Base-by-base conservation (phyloP, 2,329 filamentous ascomycete genomes). In the Scopulariopsis brevicaulis region DNA sequence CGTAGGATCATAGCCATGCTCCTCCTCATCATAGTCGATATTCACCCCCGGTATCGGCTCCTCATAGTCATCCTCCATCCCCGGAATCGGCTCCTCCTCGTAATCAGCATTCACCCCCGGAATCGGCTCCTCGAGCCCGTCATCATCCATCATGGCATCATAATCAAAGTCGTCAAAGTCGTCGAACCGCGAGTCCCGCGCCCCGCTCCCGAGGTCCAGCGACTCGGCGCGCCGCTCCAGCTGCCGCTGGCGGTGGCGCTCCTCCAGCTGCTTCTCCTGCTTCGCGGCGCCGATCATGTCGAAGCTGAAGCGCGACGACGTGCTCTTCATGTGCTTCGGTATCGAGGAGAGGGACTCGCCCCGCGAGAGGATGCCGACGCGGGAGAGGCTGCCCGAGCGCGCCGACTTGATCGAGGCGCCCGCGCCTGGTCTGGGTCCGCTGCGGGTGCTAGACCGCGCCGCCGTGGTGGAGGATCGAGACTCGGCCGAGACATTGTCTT, bases 261-360 rank as follows among this genome's bases (percentile, higher is more conserved):
- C 89, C 68, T 90, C 89, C 48, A 91, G 73, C 43, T 87, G 68
- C 68, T 84, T 86, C 68, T 86, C 83, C 68, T 85, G 78, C 60
- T 82, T 79, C 15, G 86, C 86, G 6, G 82, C 82, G 5, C 85
- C 86, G 18, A 85, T 81, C 77, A 91, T 89, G 65, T 92, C 88
- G 65, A 93, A 93, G 64, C 88, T 92, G 66, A 93, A 92, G 15
- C 89, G 77, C 0, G 87, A 90, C 0, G 88, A 89, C 12, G 85
- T 89, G 67, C 87, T 91, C 70, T 85, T 86, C 83, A 86, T 86
- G 61, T 86, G 83, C 60, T 73, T 80, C 2, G 83, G 83, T 37
- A 85, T 60, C 1, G 78, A 75, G 7, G 77, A 79, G 2, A 76
- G 68, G 1, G 73, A 69, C 37, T 74, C 73, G 28, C 28, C 28